Percentiles rank a stretch among this genome's conserved stretches.
These are phyloP conservation scores for Phytophthora palmivora DNA, from an alignment of 352 stramenopile genomes.

Conservation along the genomic window DNA sequence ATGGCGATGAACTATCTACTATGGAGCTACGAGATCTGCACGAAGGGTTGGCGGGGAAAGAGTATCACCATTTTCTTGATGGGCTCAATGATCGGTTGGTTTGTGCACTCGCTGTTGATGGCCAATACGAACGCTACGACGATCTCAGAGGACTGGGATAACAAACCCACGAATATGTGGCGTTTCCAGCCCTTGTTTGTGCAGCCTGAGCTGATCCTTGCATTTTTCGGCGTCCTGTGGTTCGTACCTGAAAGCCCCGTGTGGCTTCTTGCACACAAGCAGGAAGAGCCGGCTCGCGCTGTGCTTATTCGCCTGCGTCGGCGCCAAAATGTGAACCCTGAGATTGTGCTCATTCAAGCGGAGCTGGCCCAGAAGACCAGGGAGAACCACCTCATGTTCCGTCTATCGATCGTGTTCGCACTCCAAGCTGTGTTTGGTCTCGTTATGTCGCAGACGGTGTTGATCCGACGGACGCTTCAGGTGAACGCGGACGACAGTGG, in stretches of 20 bases:
- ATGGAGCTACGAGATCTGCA: constrained; percentile 89
- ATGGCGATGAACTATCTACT: constrained; percentile 79
- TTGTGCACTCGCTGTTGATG: constrained; percentile 70
- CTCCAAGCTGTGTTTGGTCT: constrained; percentile 71
- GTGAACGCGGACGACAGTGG: constrained; percentile 26
- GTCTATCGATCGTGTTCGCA: constrained; percentile 60
- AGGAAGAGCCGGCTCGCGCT: constrained; percentile 58
- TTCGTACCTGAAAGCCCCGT: constrained; percentile 86
- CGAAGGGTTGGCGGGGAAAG: constrained; percentile 88
- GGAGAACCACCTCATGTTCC: constrained; percentile 69
- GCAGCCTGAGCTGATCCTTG: constrained; percentile 59
- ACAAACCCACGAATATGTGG: constrained; percentile 66
- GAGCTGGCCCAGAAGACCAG: constrained; percentile 59
- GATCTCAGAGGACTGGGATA: constrained; percentile 41
- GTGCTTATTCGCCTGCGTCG: constrained; percentile 71
- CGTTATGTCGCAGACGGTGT: constrained; percentile 71
- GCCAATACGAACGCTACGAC: constrained; percentile 55
- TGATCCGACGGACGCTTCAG: constrained; percentile 58
- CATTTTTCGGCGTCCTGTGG: constrained; percentile 60
- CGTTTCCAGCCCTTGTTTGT: constrained; percentile 70
- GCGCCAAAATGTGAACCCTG: constrained; percentile 71
- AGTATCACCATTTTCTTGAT: constrained; percentile 84
- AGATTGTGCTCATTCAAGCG: constrained; percentile 61
- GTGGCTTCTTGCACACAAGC: constrained; percentile 67
- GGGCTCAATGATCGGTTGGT: constrained; percentile 72